phyloP scores from a whole-genome alignment of 2,329 filamentous ascomycete species.

The Didymella pomorum region DNA sequence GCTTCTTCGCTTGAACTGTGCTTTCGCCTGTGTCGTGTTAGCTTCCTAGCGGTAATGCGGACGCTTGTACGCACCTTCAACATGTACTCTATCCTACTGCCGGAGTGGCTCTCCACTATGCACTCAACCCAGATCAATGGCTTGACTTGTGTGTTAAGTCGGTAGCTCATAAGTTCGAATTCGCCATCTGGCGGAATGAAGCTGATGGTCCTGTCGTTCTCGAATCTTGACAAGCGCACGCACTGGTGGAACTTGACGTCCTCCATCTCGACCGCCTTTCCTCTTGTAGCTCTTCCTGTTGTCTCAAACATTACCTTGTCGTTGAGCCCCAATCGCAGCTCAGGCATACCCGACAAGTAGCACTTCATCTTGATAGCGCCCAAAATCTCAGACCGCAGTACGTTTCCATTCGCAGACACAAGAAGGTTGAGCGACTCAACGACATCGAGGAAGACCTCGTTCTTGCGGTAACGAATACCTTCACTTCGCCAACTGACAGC shows the following conservation, averaged over 20 bases:
- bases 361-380: constrained; percentile 99
- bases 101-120: constrained; percentile 93
- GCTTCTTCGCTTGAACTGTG: constrained; percentile 96
- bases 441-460: constrained; percentile 98
- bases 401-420: constrained; percentile 92
- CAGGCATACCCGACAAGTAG: constrained; percentile 97
- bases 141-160: constrained; percentile 97
- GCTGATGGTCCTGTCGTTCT: constrained; percentile 98
- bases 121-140: constrained; percentile 99
- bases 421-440: constrained; percentile 96
- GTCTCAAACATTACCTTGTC: constrained; percentile 99
- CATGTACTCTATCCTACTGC: constrained; percentile 98
- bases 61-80: constrained; percentile 69
- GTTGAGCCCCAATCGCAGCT: constrained; percentile 91
- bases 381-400: constrained; percentile 93
- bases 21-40: constrained; percentile 68
- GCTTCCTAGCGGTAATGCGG: not conserved
- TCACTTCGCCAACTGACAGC: constrained; percentile 98
- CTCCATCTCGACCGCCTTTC: constrained; percentile 99
- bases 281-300: constrained; percentile 89
- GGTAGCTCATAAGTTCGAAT: constrained; percentile 99
- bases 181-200: constrained; percentile 99
- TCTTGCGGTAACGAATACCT: constrained; percentile 97
- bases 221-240: constrained; percentile 92
- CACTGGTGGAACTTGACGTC: constrained; percentile 99